Evolutionary conservation across 768 basidiomycete genomes (phyloP).

Genomic region (Suillus americanus): DNA sequence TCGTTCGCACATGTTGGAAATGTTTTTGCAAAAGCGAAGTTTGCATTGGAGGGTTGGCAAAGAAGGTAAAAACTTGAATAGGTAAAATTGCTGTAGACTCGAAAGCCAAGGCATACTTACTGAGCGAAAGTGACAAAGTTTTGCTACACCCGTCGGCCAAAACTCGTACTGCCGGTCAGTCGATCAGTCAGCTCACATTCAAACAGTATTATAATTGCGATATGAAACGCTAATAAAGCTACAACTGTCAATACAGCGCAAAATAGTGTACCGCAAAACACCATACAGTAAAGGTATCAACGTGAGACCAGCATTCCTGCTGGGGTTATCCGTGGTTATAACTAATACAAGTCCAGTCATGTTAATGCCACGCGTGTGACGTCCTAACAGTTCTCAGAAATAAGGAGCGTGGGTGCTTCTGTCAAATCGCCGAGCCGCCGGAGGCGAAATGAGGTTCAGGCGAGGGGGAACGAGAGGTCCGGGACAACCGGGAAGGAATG

Average conservation of each 20-base stretch:
- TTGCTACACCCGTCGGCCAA: too few relatives aligned
- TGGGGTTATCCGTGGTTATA: conserved; percentile 6
- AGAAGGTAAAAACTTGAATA: too few relatives aligned
- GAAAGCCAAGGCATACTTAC: too few relatives aligned
- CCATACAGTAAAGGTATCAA: conserved; percentile 9
- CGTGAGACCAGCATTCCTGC: conserved; percentile 13
- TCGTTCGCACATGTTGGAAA: too few relatives aligned
- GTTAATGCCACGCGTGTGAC: neutral
- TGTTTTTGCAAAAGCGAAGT: too few relatives aligned
- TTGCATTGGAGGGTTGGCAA: too few relatives aligned
- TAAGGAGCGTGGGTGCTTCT: conserved; percentile 14
- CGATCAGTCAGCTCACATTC: neutral
- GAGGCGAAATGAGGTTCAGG: conserved; percentile 27
- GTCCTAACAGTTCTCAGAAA: conserved; percentile 21
- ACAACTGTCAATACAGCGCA: conserved; percentile 29
- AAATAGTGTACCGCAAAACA: conserved; percentile 7
- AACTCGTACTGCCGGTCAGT: too few relatives aligned
- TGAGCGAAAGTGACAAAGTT: too few relatives aligned
- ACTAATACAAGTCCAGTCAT: conserved; percentile 11
- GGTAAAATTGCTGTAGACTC: too few relatives aligned
- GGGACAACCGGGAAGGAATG: conserved; percentile 12
- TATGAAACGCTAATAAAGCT: conserved; percentile 20
- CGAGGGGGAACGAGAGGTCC: conserved; percentile 20
- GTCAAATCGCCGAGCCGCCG: conserved; percentile 28
- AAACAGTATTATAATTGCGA: conserved; percentile 5